Conservation (phyloP, 1,284 basidiomycete genomes). For the Papiliotrema terrestris region DNA sequence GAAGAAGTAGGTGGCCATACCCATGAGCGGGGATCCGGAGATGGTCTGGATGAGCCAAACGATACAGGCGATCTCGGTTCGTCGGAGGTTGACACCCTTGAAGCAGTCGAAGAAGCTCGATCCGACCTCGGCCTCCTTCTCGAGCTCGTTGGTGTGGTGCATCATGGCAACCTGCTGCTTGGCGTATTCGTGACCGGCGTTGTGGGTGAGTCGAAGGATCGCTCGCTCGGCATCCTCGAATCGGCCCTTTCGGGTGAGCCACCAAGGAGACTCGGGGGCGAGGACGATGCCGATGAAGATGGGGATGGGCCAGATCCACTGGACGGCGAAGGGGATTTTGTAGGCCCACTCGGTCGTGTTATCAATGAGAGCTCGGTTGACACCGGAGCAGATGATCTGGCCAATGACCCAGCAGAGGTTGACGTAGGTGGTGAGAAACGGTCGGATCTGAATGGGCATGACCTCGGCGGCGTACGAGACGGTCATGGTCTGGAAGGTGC, state of each 20-base stretch:
- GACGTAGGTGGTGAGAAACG: conserved; percentile 46
- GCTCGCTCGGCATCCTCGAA: conserved; percentile 41
- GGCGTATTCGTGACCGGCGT: conserved; percentile 20
- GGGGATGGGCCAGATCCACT: conserved; percentile 46
- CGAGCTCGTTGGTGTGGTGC: conserved; percentile 49
- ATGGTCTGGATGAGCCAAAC: conserved; percentile 41
- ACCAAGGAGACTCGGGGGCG: conserved; percentile 34
- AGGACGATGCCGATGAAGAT: conserved; percentile 40
- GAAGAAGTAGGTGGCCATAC: conserved; percentile 44
- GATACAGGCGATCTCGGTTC: conserved; percentile 47
- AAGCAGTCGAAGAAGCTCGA: conserved; percentile 48
- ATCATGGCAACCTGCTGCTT: conserved; percentile 43
- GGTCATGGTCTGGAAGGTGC: conserved; percentile 33
- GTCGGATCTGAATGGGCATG: conserved; percentile 48
- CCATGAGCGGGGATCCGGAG: conserved; percentile 37
- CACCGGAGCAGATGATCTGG: conserved; percentile 43
- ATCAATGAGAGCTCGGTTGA: conserved; percentile 33
- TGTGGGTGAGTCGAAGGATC: conserved; percentile 27
- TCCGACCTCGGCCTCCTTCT: conserved; percentile 38
- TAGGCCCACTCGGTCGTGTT: conserved; percentile 29
- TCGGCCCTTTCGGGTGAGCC: conserved; percentile 20
- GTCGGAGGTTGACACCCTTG: conserved; percentile 45
- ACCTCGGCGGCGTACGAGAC: conserved; percentile 51
- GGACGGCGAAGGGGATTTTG: conserved; percentile 49
- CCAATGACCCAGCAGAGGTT: conserved; percentile 47